phyloP scores from a whole-genome alignment of 2,329 filamentous ascomycete species.

The Sporothrix pseudoabietina region DNA sequence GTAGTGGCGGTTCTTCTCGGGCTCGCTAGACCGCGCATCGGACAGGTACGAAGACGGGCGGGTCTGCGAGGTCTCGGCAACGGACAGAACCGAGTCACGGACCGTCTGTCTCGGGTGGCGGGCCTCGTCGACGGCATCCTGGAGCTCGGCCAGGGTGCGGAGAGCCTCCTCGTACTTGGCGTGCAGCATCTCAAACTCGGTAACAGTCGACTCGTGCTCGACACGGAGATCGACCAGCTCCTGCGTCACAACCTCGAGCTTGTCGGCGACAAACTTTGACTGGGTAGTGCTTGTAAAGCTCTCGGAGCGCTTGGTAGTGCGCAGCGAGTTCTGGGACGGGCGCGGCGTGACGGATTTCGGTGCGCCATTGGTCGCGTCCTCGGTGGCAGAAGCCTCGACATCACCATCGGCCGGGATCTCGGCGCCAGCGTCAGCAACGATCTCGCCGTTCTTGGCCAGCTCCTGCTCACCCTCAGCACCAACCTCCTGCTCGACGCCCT shows the following conservation, averaged over 20 bases:
- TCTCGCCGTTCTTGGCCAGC: conserved; percentile 31
- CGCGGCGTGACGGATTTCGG: conserved; percentile 34
- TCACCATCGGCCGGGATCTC: background rate
- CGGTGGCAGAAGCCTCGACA: background rate
- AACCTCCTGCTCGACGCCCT: conserved; percentile 42
- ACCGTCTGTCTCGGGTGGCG: conserved; percentile 59
- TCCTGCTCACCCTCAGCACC: conserved; percentile 42
- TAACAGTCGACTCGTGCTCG: conserved; percentile 82
- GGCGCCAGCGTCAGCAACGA: background rate
- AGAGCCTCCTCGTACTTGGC: conserved; percentile 90
- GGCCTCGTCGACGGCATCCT: conserved; percentile 80
- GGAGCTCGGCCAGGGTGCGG: conserved; percentile 77
- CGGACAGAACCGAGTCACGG: conserved; percentile 60
- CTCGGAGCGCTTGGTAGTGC: conserved; percentile 2
- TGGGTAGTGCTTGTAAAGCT: conserved; percentile 68
- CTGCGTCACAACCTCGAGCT: conserved; percentile 86
- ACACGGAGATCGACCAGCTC: conserved; percentile 88
- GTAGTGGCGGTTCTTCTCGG: conserved; percentile 66
- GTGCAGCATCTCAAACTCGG: conserved; percentile 78
- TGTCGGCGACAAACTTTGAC: conserved; percentile 83
- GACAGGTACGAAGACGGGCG: conserved; percentile 84
- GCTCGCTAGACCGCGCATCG: conserved; percentile 69
- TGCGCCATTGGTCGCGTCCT: background rate
- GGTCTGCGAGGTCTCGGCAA: conserved; percentile 52
- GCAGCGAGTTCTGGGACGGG: conserved; percentile 31